These are phyloP conservation scores for Hylodesmum podocarpum DNA, from an alignment of 306 rosid genomes.

Conservation along the genomic window DNA sequence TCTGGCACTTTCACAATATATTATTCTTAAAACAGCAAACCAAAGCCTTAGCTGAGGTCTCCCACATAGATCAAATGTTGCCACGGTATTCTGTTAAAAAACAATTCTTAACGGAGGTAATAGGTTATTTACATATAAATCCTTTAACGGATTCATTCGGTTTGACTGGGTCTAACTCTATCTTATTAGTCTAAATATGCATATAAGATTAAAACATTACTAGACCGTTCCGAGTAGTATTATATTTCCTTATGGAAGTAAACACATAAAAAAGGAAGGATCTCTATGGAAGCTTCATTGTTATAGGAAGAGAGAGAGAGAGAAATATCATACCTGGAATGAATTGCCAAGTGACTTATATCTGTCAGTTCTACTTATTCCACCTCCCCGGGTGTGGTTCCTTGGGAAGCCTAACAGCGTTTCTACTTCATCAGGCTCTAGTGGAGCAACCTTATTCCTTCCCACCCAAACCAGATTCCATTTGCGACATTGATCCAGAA, in stretches of 20 bases:
- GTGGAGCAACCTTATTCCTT: conserved; percentile 89
- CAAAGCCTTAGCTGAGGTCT: background rate
- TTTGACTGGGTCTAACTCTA: background rate
- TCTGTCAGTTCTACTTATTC: conserved; percentile 90
- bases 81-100: conserved; percentile 9
- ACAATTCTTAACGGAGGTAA: background rate
- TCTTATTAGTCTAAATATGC: conserved; percentile 11
- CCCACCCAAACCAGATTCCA: conserved; percentile 99
- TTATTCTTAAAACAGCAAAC: background rate
- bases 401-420: conserved; percentile 83
- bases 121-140: background rate
- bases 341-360: conserved; percentile 96
- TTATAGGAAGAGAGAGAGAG: background rate
- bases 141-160: background rate
- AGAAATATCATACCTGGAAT: conserved; percentile 67
- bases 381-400: conserved; percentile 99
- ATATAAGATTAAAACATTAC: background rate
- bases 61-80: background rate
- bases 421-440: conserved; percentile 93
- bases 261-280: background rate
- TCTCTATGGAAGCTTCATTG: background rate
- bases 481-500: conserved; percentile 75
- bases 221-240: background rate
- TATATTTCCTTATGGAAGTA: background rate
- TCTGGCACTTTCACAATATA: background rate